Conservation (phyloP, 805 yeast genomes). For the Candida methanosorbosa region DNA sequence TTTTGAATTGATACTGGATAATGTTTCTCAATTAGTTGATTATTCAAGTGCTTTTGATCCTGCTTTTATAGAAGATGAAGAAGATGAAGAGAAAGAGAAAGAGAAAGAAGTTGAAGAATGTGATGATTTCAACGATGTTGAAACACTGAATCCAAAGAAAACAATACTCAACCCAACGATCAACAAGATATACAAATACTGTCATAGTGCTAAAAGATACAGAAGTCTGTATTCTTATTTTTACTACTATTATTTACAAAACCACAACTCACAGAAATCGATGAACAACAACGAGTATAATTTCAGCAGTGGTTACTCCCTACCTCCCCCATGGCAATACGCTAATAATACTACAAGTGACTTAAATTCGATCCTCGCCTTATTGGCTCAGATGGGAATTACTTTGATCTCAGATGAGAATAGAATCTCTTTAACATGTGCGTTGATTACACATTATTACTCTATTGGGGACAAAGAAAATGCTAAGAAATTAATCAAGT, state of each 20-base stretch:
- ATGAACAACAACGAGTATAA: background rate
- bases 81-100: constrained; percentile 3
- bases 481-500: constrained; percentile 16
- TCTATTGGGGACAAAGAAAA: constrained; percentile 10
- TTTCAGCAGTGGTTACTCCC: background rate
- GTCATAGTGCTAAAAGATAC: no score
- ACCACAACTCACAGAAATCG: no score
- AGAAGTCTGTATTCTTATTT: no score
- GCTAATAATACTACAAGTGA: background rate
- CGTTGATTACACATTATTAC: constrained; percentile 20
- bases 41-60: constrained; percentile 2
- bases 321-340: background rate
- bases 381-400: background rate
- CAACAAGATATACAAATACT: constrained; percentile 1
- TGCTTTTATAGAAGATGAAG: no score
- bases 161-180: constrained; percentile 5
- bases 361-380: no score
- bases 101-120: constrained; percentile 2
- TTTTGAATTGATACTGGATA: constrained; percentile 16
- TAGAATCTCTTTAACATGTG: constrained; percentile 21
- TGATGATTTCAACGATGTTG: constrained; percentile 1
- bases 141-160: constrained; percentile 4
- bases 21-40: constrained; percentile 14
- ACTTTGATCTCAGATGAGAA: constrained; percentile 16
- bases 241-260: no score